Evolutionary conservation across 768 basidiomycete species (phyloP).

Genomic region (Galerina marginata): DNA sequence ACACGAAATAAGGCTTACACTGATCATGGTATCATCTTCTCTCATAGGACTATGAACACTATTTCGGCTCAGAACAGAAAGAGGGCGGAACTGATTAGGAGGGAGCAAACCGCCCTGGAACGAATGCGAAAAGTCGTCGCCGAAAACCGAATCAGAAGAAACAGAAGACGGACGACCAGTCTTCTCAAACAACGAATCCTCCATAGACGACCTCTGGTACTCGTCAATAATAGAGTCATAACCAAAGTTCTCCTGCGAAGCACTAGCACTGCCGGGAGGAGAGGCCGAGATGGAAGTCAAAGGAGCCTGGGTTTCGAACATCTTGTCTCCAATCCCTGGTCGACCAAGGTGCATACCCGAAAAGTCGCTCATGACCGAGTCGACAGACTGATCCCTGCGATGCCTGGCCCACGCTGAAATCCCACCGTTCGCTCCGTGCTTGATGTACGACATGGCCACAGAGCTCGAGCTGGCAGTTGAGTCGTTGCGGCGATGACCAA

Average conservation of each 20-base stretch:
- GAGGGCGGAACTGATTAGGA: conserved; percentile 61
- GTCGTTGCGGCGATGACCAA: conserved; percentile 55
- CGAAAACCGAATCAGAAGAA: conserved; percentile 69
- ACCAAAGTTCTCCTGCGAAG: conserved; percentile 16
- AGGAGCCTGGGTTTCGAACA: conserved; percentile 72
- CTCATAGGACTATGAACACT: conserved; percentile 53
- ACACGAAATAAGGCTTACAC: conserved; percentile 47
- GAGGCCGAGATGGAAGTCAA: conserved; percentile 71
- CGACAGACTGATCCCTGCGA: conserved; percentile 59
- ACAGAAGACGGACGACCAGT: conserved; percentile 55
- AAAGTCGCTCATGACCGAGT: conserved; percentile 71
- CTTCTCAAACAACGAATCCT: conserved; percentile 70
- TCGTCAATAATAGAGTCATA: conserved; percentile 65
- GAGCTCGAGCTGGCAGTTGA: conserved; percentile 66
- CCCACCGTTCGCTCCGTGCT: conserved; percentile 56
- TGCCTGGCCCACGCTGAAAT: conserved; percentile 67
- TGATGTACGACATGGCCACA: conserved; percentile 58
- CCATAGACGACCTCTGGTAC: conserved; percentile 38
- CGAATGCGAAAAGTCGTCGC: conserved; percentile 45
- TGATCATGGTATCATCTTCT: conserved; percentile 86
- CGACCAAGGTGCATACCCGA: conserved; percentile 62
- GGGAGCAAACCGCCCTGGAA: conserved; percentile 43
- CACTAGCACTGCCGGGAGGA: conserved; percentile 50
- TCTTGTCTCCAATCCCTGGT: conserved; percentile 85
- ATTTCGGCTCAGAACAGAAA: conserved; percentile 48